Evolutionary conservation across 1,139 yeast species (phyloP).

Genomic region (Candida glucosophila): DNA sequence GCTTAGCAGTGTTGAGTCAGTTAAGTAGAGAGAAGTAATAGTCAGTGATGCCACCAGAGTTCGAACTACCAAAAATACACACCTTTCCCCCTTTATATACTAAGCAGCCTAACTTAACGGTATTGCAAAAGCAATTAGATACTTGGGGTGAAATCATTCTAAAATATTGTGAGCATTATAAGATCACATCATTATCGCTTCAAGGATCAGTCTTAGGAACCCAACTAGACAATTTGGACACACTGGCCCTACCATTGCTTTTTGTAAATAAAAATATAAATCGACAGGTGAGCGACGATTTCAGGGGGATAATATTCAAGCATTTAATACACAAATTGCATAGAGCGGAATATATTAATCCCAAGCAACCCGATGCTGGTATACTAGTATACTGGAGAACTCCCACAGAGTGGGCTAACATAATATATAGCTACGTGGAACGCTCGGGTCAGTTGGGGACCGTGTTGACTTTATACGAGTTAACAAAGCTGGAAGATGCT

Average conservation of each 20-base stretch:
- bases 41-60: constrained; percentile 7
- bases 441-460: constrained; percentile 70
- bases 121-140: constrained; percentile 65
- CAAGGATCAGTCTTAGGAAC: constrained; percentile 20
- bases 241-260: constrained; percentile 21
- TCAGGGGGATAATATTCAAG: constrained; percentile 46
- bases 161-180: constrained; percentile 50
- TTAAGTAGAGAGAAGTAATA: too few relatives aligned
- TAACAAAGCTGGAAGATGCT: constrained; percentile 56
- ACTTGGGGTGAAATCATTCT: constrained; percentile 36
- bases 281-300: constrained; percentile 46
- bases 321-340: constrained; percentile 46
- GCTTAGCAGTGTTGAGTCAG: too few relatives aligned
- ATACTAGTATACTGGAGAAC: constrained; percentile 62
- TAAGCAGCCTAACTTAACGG: constrained; percentile 74
- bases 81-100: constrained; percentile 91
- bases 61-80: constrained; percentile 62
- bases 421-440: constrained; percentile 41
- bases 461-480: constrained; percentile 76
- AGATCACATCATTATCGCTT: constrained; percentile 31
- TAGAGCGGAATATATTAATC: constrained; percentile 44
- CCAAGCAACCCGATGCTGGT: constrained; percentile 34
- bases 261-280: constrained; percentile 44
- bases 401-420: constrained; percentile 70
- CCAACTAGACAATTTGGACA: constrained; percentile 15